Conservation (phyloP, 2,329 filamentous ascomycete genomes). For the Paraphaeosphaeria minitans region DNA sequence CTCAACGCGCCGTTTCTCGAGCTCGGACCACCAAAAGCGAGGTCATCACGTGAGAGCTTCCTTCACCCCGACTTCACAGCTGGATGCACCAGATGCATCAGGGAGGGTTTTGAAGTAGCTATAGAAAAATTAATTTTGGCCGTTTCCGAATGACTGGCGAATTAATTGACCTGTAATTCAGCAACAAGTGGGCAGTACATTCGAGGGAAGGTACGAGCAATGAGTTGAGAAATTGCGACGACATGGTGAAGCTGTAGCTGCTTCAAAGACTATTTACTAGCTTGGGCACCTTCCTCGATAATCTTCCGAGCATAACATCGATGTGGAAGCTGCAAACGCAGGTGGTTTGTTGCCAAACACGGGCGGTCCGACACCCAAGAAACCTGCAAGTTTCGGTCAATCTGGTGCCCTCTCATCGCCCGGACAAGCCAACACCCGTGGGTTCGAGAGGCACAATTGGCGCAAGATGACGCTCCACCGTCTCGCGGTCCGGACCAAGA, state of each 20-base stretch:
- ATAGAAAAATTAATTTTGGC: too few relatives aligned
- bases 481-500: conserved; percentile 34
- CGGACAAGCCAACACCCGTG: neutral
- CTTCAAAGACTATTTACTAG: too few relatives aligned
- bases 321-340: conserved; percentile 1
- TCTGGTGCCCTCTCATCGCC: neutral
- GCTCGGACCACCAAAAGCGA: neutral
- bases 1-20: conserved; percentile 1
- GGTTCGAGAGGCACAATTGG: conserved; percentile 13
- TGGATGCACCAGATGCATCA: too few relatives aligned
- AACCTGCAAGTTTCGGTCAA: neutral
- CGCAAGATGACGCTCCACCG: conserved; percentile 33
- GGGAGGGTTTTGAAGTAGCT: too few relatives aligned
- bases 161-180: neutral
- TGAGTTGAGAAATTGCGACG: too few relatives aligned
- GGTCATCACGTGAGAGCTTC: neutral
- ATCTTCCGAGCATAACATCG: neutral
- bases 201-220: neutral
- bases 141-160: neutral
- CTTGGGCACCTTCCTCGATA: neutral
- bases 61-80: neutral
- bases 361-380: neutral
- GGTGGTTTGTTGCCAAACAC: conserved; percentile 19
- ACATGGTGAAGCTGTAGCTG: too few relatives aligned
- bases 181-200: neutral